A percentile compares a stretch with the other conserved stretches of the same genome.
Conservation (phyloP, 345 rosid species). For the Cardiospermum halicacabum region DNA sequence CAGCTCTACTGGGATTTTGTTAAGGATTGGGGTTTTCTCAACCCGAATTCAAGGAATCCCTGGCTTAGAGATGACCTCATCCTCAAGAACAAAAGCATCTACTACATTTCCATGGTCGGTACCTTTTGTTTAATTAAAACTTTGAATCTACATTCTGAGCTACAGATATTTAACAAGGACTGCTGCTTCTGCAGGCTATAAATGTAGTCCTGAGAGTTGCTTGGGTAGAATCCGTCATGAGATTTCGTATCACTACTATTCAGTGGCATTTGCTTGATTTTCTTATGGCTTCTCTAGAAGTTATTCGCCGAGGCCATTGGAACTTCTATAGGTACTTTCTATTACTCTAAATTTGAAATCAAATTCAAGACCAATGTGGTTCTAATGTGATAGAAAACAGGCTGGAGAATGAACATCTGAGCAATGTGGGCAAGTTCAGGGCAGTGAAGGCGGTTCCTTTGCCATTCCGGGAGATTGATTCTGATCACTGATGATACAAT, state of each 20-base stretch:
- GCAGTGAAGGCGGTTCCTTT: conserved; percentile 88
- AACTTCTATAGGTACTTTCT: conserved; percentile 78
- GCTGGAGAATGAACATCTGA: conserved; percentile 90
- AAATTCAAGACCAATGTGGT: neutral
- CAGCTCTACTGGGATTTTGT: conserved; percentile 97
- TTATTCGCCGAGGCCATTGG: conserved; percentile 94
- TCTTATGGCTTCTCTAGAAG: conserved; percentile 83
- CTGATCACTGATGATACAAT: conserved; percentile 41
- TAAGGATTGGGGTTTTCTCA: conserved; percentile 86
- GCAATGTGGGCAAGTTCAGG: conserved; percentile 78
- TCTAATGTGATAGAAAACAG: conserved; percentile 28
- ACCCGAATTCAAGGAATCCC: conserved; percentile 60
- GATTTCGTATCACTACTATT: conserved; percentile 40
- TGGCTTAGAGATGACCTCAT: conserved; percentile 88
- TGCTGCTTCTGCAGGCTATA: conserved; percentile 52
- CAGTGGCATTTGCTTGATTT: conserved; percentile 71
- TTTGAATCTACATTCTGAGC: too few species aligned
- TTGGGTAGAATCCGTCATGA: conserved; percentile 74
- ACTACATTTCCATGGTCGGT: conserved; percentile 80
- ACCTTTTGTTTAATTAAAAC: conserved; percentile 1
- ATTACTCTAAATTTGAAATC: neutral
- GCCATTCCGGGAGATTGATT: conserved; percentile 72
- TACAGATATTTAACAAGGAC: too few species aligned
- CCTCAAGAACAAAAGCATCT: conserved; percentile 62
- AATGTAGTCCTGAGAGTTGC: conserved; percentile 73